Base-by-base conservation (phyloP, 495 filamentous ascomycete genomes). In the Penicillium ucsense region DNA sequence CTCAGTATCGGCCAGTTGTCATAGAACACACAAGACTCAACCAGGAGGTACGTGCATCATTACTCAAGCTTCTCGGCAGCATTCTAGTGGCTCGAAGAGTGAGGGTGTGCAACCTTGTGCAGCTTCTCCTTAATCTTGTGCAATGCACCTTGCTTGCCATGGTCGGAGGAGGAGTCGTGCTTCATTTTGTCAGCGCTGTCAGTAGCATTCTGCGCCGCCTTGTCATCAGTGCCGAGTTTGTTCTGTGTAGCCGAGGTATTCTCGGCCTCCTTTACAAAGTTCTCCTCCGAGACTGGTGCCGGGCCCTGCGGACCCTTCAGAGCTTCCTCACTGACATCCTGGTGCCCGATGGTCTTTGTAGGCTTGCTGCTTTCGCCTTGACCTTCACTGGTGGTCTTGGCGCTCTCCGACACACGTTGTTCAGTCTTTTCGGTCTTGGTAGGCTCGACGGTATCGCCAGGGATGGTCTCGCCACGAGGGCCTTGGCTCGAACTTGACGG, bases 111-210 rank as follows among this genome's bases (percentile, higher is more conserved):
- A 42, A 62, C 60, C 52, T 60, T 63, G 11, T 53, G 54, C 32
- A 68, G 28, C 11, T 54, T 57, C 50, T 65, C 62, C 51, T 68
- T 68, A 47, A 68, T 51, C 45, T 63, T 61, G 7, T 53, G 12
- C 36, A 66, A 46, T 8, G 58, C 45, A 12, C 59, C 40, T 3
- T 49, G 44, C 45, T 55, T 57, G 8, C 50, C 53, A 45, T 38
- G 46, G 1, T 48, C 47, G 47, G 20, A 20, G 20, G 20, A 20
- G 20, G 20, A 2, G 20, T 20, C 20, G 20, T 20, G 20, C 20
- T 55, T 47, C 11, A 32, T 31, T 32, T 48, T 51, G 3, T 49
- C 47, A 45, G 52, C 46, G 3, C 33, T 31, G 11, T 46, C 46
- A 3, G 51, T 44, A 11, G 47, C 36, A 4, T 43, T 55, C 6